Base-by-base conservation (phyloP, 1,139 yeast species). In the Arxiozyma heterogenica region DNA sequence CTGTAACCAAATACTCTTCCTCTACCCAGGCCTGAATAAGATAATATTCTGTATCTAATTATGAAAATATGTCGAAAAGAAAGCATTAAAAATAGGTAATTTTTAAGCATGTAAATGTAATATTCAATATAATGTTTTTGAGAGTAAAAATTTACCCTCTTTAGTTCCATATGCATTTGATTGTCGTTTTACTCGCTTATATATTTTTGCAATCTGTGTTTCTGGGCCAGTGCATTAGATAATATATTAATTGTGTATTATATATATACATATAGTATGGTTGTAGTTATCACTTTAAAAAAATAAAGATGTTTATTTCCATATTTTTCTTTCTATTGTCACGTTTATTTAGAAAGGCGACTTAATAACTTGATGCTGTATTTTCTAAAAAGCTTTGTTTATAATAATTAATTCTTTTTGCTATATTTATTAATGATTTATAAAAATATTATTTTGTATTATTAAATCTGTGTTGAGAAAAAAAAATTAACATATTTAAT, bases 1-100 rank as follows among this genome's bases (percentile, higher is more conserved):
- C 98, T 76, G 97, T 91, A 70, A 90, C 98, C 77, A 91, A 91
- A 84, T 91, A 91, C 86, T 88, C 97, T 71, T 87, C 96, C 72
- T 85, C 90, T 52, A 64, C 68, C 54, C 68, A 65, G 57, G 68
- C 67, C 58, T 65, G 58, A 56, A 41, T 47, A 42, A 46, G 42
- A 49, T 49, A 38, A 43, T 42, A 49, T 51, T 41, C 34, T 39
- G 41, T 30, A 27, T 27, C 44, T 25, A 44, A 23, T 44, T 34
- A 34, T 21, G 21, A 46, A 46, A 46, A 11, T 20, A 38, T 15
- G 22, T 21, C 20, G 30, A 45, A 34, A 38, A 23, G 39, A 27
- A 17, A 38, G 18, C n/a, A 21, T 15, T 21, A 43, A 18, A 43
- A 43, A 21, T 17, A 21, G 25, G 15, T 34, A 4, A 34, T n/a